These are phyloP conservation scores for Neophaeococcomyces aloes DNA, from an alignment of 2,329 filamentous ascomycete genomes.

Conservation along the genomic window DNA sequence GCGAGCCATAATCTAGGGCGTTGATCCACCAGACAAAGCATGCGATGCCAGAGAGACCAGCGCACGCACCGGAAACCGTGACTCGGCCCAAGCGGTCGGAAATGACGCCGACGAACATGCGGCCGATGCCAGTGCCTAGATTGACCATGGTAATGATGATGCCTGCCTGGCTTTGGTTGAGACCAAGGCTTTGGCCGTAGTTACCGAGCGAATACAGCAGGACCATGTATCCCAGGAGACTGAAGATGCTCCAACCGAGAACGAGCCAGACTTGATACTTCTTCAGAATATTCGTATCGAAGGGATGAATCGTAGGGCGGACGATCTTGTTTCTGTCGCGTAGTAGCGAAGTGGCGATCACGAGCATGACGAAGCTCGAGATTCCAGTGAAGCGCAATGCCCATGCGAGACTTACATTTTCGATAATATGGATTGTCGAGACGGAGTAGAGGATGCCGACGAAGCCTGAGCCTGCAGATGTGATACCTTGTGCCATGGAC, in stretches of 20 bases:
- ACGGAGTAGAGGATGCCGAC: slow-evolving; percentile 24
- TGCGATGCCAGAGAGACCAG: slow-evolving; percentile 29
- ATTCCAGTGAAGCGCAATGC: slow-evolving; percentile 26
- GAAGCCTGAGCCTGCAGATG: slow-evolving; percentile 24
- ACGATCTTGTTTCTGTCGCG: slow-evolving; percentile 23
- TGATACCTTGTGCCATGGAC: slow-evolving; percentile 25
- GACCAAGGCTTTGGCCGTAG: slow-evolving; percentile 36
- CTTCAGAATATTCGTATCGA: slow-evolving; percentile 20
- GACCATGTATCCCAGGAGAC: slow-evolving; percentile 40
- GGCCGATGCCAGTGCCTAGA: slow-evolving; percentile 38
- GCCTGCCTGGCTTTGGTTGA: slow-evolving; percentile 31
- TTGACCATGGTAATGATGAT: slow-evolving; percentile 37
- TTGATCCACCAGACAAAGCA: slow-evolving; percentile 40
- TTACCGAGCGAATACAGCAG: slow-evolving; percentile 36
- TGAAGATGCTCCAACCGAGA: slow-evolving; percentile 33
- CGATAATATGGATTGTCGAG: slow-evolving; percentile 23
- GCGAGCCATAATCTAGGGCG: slow-evolving; percentile 32
- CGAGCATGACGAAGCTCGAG: slow-evolving; percentile 20
- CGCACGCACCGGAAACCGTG: slow-evolving; percentile 27
- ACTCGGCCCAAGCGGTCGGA: slow-evolving; percentile 38
- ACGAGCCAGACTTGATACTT: slow-evolving; percentile 21
- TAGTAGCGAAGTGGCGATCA: slow-evolving; percentile 21
- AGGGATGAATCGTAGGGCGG: slow-evolving; percentile 18
- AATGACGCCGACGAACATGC: slow-evolving; percentile 37
- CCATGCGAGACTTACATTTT: slow-evolving; percentile 22